Conservation (phyloP, 202 grass and related monocot species). For the Cymbopogon flexuosus region DNA sequence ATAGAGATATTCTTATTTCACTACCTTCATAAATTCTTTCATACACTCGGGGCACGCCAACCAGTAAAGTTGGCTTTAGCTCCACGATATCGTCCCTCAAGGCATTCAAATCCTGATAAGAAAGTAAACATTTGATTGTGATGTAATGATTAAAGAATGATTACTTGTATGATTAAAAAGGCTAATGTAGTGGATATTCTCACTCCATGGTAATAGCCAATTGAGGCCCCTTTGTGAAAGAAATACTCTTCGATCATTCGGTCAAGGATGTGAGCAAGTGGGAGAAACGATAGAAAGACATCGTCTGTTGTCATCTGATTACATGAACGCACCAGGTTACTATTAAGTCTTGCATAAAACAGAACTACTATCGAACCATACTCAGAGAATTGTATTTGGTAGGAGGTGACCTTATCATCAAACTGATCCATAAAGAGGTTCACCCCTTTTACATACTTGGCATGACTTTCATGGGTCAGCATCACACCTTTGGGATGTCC, state of each 20-base stretch:
- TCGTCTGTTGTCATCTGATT: too few species aligned
- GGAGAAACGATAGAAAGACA: too few species aligned
- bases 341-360: background rate
- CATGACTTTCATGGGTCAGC: slow-evolving; percentile 73
- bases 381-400: too few species aligned
- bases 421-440: slow-evolving; percentile 48
- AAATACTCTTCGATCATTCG: slow-evolving; percentile 97
- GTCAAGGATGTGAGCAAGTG: slow-evolving; percentile 90
- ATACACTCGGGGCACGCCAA: slow-evolving; percentile 92
- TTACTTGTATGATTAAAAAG: slow-evolving; percentile 14
- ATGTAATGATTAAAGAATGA: background rate
- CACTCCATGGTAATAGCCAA: slow-evolving; percentile 97
- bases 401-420: too few species aligned
- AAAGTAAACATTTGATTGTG: slow-evolving; percentile 17
- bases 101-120: slow-evolving; percentile 65
- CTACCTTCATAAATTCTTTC: slow-evolving; percentile 93
- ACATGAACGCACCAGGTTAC: too few species aligned
- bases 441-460: slow-evolving; percentile 65
- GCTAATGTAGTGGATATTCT: slow-evolving; percentile 36
- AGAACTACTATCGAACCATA: background rate
- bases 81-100: slow-evolving; percentile 82
- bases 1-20: slow-evolving; percentile 28
- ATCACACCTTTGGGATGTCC: slow-evolving; percentile 90
- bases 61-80: slow-evolving; percentile 77
- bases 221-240: slow-evolving; percentile 88